A percentile compares a stretch with the other conserved stretches of the same genome.
Conservation (phyloP, 2,329 filamentous ascomycete genomes). For the Tolypocladium amazonense region DNA sequence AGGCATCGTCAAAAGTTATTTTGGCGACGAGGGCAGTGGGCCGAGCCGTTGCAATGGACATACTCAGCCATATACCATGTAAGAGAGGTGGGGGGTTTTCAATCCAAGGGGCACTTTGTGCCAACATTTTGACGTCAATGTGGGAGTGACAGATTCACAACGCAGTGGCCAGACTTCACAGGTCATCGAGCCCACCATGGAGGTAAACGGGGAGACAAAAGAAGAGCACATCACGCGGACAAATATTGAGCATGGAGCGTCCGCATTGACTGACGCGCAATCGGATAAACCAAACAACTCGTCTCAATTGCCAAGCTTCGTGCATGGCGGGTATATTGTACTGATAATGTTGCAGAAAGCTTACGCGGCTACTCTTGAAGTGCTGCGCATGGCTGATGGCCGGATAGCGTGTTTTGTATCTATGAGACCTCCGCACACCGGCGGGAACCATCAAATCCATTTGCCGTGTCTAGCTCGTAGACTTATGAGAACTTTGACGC, state of each 20-base stretch:
- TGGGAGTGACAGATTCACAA: neutral
- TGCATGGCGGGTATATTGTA: neutral
- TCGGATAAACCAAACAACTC: no score
- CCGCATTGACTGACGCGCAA: no score
- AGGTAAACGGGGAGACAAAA: neutral
- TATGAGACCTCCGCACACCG: neutral
- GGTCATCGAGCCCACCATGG: no score
- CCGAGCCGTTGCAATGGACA: neutral
- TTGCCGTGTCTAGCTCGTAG: neutral
- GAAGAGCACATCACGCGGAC: neutral
- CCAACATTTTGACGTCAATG: neutral
- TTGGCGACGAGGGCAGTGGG: neutral
- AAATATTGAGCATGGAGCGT: neutral
- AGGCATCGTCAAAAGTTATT: neutral
- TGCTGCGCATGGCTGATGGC: neutral
- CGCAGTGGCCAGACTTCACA: neutral
- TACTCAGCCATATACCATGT: neutral
- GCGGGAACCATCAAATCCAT: neutral
- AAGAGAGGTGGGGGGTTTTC: neutral
- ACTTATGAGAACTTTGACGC: neutral
- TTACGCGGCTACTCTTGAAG: neutral
- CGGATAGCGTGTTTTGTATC: no score
- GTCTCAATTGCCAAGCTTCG: neutral
- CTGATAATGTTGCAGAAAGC: neutral
- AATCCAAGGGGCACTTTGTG: neutral